Base-by-base conservation (phyloP, 192 early-diverging fungal species). In the Coemansia aciculifera region DNA sequence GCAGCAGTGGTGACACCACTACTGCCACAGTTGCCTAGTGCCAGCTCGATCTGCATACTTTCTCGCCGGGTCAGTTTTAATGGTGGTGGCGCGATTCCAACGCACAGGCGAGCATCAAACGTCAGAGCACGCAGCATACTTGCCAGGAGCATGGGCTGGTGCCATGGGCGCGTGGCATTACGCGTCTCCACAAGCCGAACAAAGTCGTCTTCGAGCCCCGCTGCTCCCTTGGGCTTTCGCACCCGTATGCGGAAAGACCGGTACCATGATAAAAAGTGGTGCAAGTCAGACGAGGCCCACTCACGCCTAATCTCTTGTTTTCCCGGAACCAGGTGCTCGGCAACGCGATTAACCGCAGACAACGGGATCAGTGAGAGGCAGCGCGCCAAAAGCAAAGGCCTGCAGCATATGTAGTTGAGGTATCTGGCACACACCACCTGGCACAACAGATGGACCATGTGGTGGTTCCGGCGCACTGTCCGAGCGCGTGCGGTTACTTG, bases 281-380 rank as follows among this genome's bases (percentile, higher is more conserved):
- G 74, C 69, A 82, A 59, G 29, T 82, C 79, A 1, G 71, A 59
- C 13, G 74, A 70, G 1, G 70, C 74, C 79, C 79, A 82, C 24
- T 82, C 79, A 56, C 74, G 68, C 6, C 79, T 64, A 21, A 77
- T 36, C 39, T 65, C 70, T 44, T 29, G 57, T 21, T 62, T 57
- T n/a, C 57, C 59, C 0, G 79, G 71, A 34, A 70, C 69, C 36
- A 68, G 40, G 59, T 82, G 79, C 57, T 67, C 43, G 23, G 60
- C 40, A 4, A 82, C 62, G 29, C 74, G 71, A 5, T 71, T 65
- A 15, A 62, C 40, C 9, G 46, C 37, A 54, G 29, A 61, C 3
- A 34, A 24, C 8, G 79, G 72, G 1, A 77, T 46, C 32, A 76
- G 68, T 36, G 79, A 82, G 36, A 82, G 38, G 2, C 61, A 64